These are phyloP conservation scores for Leishmania major DNA, from an alignment of 208 protist species.

Conservation along the genomic window DNA sequence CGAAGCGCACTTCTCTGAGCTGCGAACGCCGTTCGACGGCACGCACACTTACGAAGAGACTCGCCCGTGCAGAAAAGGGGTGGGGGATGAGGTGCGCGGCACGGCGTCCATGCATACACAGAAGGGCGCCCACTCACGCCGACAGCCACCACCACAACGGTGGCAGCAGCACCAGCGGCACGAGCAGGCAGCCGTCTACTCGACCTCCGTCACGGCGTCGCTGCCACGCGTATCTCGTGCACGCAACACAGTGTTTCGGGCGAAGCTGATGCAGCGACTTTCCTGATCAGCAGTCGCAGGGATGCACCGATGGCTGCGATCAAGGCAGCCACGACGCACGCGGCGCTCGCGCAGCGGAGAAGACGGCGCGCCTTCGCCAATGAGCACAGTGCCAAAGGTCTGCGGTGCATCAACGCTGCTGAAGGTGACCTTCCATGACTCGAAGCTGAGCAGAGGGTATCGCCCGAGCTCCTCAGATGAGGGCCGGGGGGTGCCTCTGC, in stretches of 20 bases:
- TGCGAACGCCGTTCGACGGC: not conserved
- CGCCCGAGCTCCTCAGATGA: slow-evolving; percentile 16
- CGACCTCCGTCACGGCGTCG: not conserved
- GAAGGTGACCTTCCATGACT: slow-evolving; percentile 70
- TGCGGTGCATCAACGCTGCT: slow-evolving; percentile 75
- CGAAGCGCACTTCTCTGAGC: not conserved
- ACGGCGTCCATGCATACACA: not conserved
- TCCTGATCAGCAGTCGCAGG: slow-evolving; percentile 26
- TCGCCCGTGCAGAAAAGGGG: not conserved
- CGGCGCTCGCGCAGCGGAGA: slow-evolving; percentile 25
- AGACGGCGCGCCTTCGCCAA: slow-evolving; percentile 38
- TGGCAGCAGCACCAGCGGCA: not conserved
- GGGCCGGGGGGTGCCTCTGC: slow-evolving; percentile 35
- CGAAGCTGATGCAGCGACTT: slow-evolving; percentile 40
- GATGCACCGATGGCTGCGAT: slow-evolving; percentile 34
- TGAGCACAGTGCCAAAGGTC: slow-evolving; percentile 77
- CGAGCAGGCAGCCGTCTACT: not conserved
- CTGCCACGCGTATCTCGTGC: not conserved
- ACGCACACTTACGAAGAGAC: not conserved
- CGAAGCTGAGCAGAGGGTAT: slow-evolving; percentile 25
- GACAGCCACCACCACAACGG: not conserved
- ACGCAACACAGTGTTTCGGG: slow-evolving; percentile 19
- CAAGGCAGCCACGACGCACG: slow-evolving; percentile 27
- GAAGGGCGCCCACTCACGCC: not conserved
- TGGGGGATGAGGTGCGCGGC: not conserved